A percentile compares a stretch with the other conserved stretches of the same genome.
Evolutionary conservation across 179 eudicot species (phyloP).

Genomic region (Beta macrorhiza): DNA sequence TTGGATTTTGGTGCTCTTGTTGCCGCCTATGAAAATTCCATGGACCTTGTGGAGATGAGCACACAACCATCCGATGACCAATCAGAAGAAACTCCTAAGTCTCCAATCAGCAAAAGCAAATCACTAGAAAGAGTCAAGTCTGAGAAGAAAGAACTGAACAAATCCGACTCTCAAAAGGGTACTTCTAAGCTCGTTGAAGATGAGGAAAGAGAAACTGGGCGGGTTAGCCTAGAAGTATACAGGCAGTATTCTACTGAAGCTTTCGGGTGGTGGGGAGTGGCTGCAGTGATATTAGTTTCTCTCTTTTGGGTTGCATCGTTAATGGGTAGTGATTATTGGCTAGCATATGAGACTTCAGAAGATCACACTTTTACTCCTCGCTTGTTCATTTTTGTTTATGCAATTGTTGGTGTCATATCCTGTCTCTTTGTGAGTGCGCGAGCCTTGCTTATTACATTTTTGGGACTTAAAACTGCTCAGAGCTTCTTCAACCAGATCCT

Average conservation of each 20-base stretch:
- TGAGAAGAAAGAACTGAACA: conserved; percentile 35
- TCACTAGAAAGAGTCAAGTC: conserved; percentile 30
- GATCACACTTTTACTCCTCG: conserved; percentile 56
- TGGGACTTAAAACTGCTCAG: conserved; percentile 78
- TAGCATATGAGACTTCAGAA: conserved; percentile 73
- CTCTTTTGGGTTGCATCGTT: conserved; percentile 54
- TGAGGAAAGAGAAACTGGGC: conserved; percentile 84
- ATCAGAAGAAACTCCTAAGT: conserved; percentile 14
- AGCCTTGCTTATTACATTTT: conserved; percentile 38
- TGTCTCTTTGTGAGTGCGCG: conserved; percentile 44
- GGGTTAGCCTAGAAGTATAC: conserved; percentile 54
- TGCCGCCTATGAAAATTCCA: conserved; percentile 70
- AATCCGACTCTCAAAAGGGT: conserved; percentile 34
- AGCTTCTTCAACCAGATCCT: conserved; percentile 62
- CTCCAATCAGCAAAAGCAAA: conserved; percentile 35
- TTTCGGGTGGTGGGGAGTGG: conserved; percentile 79
- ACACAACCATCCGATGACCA: conserved; percentile 9
- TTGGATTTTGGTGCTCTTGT: conserved; percentile 67
- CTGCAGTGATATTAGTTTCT: conserved; percentile 41
- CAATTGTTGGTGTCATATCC: conserved; percentile 49
- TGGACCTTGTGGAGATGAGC: conserved; percentile 73
- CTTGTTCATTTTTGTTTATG: conserved; percentile 54
- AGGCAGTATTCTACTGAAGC: conserved; percentile 70
- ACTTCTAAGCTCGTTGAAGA: conserved; percentile 74
- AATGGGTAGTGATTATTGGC: conserved; percentile 72